Conservation (phyloP, 176 grass and related monocot genomes). For the Puccinellia tenuiflora region DNA sequence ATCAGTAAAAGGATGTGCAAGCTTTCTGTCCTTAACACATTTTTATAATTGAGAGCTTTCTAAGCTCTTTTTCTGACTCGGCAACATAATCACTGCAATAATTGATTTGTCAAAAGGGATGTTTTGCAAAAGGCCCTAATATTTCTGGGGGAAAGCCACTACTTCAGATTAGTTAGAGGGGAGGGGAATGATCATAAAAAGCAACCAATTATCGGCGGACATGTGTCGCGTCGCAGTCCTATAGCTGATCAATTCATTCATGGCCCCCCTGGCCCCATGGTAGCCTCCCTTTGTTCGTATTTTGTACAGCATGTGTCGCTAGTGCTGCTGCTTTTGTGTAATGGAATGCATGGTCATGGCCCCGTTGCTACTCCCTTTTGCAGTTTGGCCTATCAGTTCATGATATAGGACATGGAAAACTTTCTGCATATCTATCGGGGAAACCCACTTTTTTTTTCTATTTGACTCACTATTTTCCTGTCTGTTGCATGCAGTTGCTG, state of each 20-base stretch:
- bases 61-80: background rate
- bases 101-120: conserved; percentile 17
- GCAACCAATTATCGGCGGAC: conserved; percentile 7
- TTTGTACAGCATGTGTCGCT: conserved; percentile 33
- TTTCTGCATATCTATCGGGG: conserved; percentile 5
- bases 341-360: conserved; percentile 54
- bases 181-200: background rate
- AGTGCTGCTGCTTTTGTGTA: conserved; percentile 58
- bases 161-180: background rate
- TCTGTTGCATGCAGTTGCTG: conserved; percentile 69
- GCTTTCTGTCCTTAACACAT: conserved; percentile 11
- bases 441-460: background rate
- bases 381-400: conserved; percentile 34
- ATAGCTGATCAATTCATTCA: background rate
- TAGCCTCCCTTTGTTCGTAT: conserved; percentile 29
- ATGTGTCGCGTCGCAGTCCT: background rate
- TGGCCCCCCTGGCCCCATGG: conserved; percentile 5
- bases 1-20: background rate
- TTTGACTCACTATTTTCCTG: background rate
- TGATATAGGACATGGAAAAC: conserved; percentile 9
- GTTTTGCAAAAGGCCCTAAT: background rate
- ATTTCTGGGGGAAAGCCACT: background rate
- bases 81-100: conserved; percentile 25
- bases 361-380: conserved; percentile 9
- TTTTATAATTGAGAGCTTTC: background rate